Evolutionary conservation across 176 grass and related monocot species (phyloP), one percentile per base, ranked within the genome.

Genomic region (Hordeum marinum): DNA sequence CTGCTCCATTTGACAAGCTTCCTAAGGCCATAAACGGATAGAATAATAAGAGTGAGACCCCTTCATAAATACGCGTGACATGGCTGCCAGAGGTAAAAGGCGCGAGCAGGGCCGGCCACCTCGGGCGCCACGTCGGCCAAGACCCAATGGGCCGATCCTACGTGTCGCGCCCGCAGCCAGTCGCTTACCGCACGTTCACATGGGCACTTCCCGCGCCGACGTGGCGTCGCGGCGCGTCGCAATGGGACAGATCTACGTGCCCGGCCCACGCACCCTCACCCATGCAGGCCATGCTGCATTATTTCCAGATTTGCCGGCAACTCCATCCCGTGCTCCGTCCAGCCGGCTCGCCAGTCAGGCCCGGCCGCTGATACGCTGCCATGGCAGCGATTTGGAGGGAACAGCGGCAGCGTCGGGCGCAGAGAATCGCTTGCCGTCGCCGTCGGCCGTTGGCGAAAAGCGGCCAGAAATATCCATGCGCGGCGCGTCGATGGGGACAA

Each of bases 271-370:
- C 17, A 1, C 25, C 35, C 21, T 5, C 18, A 72, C 36, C 24
- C 83, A 48, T 74, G 70, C 7, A 73, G 70, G 70, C 93, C 90
- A 91, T 95, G 88, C 87, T 72, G 88, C 77, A 90, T 90, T 10
- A 90, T 92, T 88, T 45, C 72, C 72, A 75, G 72, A 75, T 50
- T 75, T 75, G 43, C 14, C 14, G 60, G 5, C 3, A 3, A 3
- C n/a, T 0, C 79, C 66, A 74, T 54, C 88, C 68, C 1, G 20
- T 86, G 75, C 65, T 74, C 77, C 81, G 1, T 0, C 0, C 0
- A 1, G 52, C 52, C 7, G 0, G 52, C 15, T 20, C 52, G 6
- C 52, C 18, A 0, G 2, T 6, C 52, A 1, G 52, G 52, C 21
- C 52, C 52, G 6, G 54, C 54, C 54, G 8, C 0, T 0, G 54